phyloP scores from a whole-genome alignment of 768 basidiomycete species.

The Mycena venus region DNA sequence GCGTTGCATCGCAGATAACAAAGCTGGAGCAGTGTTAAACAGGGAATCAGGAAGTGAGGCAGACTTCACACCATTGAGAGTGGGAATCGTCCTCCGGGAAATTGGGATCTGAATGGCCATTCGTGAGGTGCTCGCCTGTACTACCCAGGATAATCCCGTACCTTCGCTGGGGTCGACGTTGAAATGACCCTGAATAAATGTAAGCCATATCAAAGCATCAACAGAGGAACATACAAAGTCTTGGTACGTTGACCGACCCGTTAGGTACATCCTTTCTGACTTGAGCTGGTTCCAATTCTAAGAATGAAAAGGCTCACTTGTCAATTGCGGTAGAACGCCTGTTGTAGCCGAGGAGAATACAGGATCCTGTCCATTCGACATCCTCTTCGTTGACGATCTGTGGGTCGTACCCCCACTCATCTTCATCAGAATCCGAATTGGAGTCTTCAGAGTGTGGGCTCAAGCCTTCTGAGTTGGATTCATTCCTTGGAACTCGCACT shows the following conservation, averaged over 20 bases:
- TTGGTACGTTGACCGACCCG: background rate
- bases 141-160: background rate
- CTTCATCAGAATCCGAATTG: background rate
- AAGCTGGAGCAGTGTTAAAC: background rate
- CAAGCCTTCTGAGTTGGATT: background rate
- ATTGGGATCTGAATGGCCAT: background rate
- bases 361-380: background rate
- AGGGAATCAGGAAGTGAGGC: background rate
- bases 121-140: background rate
- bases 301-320: background rate
- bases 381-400: background rate
- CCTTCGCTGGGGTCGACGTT: background rate
- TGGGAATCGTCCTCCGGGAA: background rate
- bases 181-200: background rate
- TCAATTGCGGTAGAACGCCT: background rate
- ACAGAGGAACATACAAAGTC: background rate
- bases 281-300: background rate
- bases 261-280: background rate
- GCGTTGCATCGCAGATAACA: background rate
- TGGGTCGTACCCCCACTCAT: background rate
- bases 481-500: no score
- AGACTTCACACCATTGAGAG: background rate
- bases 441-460: background rate
- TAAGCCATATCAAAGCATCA: background rate
- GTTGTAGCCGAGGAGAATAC: background rate